Base-by-base conservation (phyloP, 352 stramenopile genomes). In the Elongisporangium prolatum region DNA sequence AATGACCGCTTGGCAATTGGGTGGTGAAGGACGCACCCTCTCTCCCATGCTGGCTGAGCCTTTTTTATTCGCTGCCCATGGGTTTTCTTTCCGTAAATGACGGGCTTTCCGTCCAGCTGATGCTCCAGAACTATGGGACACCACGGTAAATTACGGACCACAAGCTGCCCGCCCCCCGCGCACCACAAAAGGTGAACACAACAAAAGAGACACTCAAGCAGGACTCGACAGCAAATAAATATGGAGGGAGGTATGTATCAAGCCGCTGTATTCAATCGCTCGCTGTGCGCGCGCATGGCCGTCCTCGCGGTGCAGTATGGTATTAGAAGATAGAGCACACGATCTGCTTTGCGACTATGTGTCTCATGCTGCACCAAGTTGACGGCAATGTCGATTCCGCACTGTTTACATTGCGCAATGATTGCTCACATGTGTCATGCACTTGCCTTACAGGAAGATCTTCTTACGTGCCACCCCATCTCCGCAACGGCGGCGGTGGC, bases 401-500 rank as follows among this genome's bases (percentile, higher is more conserved):
- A 40, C 28, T 40, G 28, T 9, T 40, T 9, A 40, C 9, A 40
- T 40, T 40, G 28, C 28, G 65, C 14, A 66, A 5, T 63, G 28
- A 10, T 18, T 52, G 48, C 48, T 52, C 48, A 52, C 48, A 52
- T 40, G 28, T 40, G 28, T 40, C 28, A 14, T 40, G 4, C 9
- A 14, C 9, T 8, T 6, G 28, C 2, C 57, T 57, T 28, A 52
- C 55, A 89, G 80, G 74, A 77, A 83, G 71, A 91, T 74, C 72
- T 55, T 71, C 78, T 63, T 92, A 92, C 73, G 76, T 92, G 51
- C 82, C 82, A 56, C 82, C 82, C 37, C 82, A 92, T 65, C 68
- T 92, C 63, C 74, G 79, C 64, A 75, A 74, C 68, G 60, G 63
- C 61, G 61, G 72, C 22, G 58, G 56, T 38, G 68, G 69, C 47